Percentiles rank a stretch among this genome's conserved stretches.
Conservation (phyloP, 2,329 filamentous ascomycete genomes). For the Pseudonectria buxi region DNA sequence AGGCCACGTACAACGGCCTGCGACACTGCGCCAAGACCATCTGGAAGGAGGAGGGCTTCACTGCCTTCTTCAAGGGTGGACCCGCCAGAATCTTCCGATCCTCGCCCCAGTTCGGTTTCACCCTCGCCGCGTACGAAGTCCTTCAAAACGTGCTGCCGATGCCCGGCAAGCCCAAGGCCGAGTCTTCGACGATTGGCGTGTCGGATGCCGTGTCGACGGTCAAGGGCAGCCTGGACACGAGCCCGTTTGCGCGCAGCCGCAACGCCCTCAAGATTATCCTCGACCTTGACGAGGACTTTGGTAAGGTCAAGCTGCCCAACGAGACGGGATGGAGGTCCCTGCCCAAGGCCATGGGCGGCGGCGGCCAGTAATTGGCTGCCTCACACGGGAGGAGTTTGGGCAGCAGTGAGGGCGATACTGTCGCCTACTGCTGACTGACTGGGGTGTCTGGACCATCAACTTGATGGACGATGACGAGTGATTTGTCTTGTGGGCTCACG, state of each 20-base stretch:
- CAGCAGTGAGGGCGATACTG: no score
- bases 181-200: conserved; percentile 50
- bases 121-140: conserved; percentile 89
- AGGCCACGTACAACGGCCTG: conserved; percentile 78
- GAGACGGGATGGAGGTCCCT: conserved; percentile 47
- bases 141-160: conserved; percentile 70
- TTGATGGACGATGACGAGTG: no score
- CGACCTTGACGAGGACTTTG: conserved; percentile 91
- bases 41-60: conserved; percentile 84
- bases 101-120: conserved; percentile 97
- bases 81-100: conserved; percentile 91
- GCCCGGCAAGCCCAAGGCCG: conserved; percentile 54
- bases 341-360: conserved; percentile 42
- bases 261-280: conserved; percentile 95
- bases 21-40: conserved; percentile 81
- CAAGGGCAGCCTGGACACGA: conserved; percentile 31
- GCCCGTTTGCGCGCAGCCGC: conserved; percentile 57
- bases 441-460: no score
- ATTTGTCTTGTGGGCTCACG: no score
- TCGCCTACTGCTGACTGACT: no score
- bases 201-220: conserved; percentile 52
- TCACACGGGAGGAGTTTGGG: no score
- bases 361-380: conserved; percentile 13
- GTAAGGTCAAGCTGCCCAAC: conserved; percentile 57
- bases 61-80: conserved; percentile 97